Evolutionary conservation across 306 rosid genomes (phyloP), one percentile per base, ranked within the genome.

Genomic region (Macrotyloma uniflorum): DNA sequence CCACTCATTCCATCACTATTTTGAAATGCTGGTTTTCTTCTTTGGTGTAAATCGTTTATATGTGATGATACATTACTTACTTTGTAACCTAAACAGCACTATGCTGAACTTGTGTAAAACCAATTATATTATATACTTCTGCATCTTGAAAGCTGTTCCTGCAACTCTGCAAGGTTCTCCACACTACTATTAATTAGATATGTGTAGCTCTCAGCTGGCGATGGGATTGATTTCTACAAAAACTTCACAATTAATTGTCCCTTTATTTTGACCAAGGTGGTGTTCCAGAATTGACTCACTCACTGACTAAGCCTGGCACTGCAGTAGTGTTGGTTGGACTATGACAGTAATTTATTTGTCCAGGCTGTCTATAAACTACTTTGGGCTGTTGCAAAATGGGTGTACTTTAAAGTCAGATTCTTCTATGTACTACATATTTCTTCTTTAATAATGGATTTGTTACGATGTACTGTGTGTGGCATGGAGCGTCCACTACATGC

Each of bases 271-370:
- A 36, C 0, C 19, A 51, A 13, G 23, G 33, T 40, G 47, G 35
- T 55, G 16, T 50, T 67, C 58, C 5, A 42, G 49, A 54, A 18
- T 63, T 77, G 68, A 53, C 30, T 10, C 32, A 2, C 46, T 42
- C 15, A 3, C 22, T 30, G 77, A 45, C 43, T 18, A 12, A 16
- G 14, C 26, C 67, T 63, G 79, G 33, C 67, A 24, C 12, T 49
- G 16, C 82, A 67, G 13, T 58, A 67, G 81, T 45, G 32, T 72
- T 72, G 59, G 79, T 64, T 80, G 74, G 46, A 47, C 43, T 47
- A 49, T 61, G 78, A 70, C 45, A 49, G 3, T 16, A 36, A 62
- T 72, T 71, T 36, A 80, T 63, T 79, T 50, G 49, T 64, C 58
- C 79, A 51, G 74, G 59, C 74, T 64, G 61, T 51, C 57, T 18